Evolutionary conservation across 2,329 filamentous ascomycete genomes (phyloP).

Genomic region (Celoporthe dispersa): DNA sequence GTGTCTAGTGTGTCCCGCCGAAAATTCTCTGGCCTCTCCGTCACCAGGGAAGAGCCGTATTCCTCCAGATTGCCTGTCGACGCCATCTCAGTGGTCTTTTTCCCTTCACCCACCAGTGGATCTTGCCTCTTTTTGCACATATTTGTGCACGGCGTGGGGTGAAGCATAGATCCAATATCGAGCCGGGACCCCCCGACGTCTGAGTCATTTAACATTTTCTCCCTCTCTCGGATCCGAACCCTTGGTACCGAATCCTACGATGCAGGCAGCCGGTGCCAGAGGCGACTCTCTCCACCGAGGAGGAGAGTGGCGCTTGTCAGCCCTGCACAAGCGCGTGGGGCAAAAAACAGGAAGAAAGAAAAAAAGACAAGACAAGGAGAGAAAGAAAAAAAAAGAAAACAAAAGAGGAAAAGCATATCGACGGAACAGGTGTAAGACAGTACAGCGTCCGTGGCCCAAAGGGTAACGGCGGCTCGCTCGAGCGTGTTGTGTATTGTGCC

Average conservation of each 20-base stretch:
- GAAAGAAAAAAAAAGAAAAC: too few relatives aligned
- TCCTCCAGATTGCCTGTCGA: neutral
- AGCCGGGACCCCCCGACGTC: neutral
- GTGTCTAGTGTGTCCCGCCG: neutral
- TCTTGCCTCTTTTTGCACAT: neutral
- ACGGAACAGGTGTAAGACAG: neutral
- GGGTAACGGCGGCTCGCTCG: neutral
- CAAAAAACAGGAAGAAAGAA: too few relatives aligned
- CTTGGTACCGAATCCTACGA: constrained; percentile 1
- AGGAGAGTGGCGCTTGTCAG: constrained; percentile 1
- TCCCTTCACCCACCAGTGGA: neutral
- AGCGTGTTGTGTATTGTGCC: neutral
- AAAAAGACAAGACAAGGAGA: too few relatives aligned
- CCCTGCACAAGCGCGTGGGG: neutral
- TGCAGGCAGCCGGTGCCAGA: neutral
- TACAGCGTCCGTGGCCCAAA: neutral
- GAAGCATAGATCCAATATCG: neutral
- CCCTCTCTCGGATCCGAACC: neutral
- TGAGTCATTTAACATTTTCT: neutral
- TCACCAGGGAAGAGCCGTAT: neutral
- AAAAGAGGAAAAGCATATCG: neutral
- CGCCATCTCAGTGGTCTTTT: neutral
- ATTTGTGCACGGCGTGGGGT: neutral
- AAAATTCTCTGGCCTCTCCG: neutral
- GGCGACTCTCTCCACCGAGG: neutral